Conservation (phyloP, 371 early-diverging fungal genomes). For the Coemansia linderi region DNA sequence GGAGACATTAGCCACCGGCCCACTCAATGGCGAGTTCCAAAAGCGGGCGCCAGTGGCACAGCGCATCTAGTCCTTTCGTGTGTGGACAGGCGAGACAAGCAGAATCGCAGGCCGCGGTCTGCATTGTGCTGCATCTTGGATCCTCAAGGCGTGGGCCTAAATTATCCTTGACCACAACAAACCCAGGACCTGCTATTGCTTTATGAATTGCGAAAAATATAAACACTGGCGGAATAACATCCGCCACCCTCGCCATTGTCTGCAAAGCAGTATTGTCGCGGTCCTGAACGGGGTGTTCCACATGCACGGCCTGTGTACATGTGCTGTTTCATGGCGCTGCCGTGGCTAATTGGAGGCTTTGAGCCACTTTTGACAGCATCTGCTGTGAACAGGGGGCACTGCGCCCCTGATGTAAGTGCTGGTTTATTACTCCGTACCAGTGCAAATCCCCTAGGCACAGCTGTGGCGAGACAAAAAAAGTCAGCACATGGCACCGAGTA, state of each 20-base stretch:
- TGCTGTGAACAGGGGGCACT: neutral
- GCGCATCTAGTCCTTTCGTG: neutral
- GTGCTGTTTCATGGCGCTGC: neutral
- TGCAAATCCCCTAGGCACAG: neutral
- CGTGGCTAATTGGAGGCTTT: neutral
- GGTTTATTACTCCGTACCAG: neutral
- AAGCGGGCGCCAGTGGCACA: neutral
- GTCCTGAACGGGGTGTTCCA: neutral
- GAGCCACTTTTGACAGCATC: neutral
- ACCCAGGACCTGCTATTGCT: neutral
- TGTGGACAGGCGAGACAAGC: neutral
- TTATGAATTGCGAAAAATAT: neutral
- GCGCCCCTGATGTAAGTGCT: neutral
- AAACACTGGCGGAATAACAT: slow-evolving; percentile 9
- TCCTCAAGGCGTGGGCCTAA: neutral
- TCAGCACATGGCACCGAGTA: neutral
- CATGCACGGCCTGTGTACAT: neutral
- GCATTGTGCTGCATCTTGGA: neutral
- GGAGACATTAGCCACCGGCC: neutral
- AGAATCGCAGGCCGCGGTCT: neutral
- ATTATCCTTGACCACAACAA: slow-evolving; percentile 10
- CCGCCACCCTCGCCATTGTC: neutral
- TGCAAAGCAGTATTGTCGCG: neutral
- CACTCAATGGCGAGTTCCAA: neutral
- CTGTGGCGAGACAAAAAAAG: neutral